Base-by-base conservation (phyloP, 2,329 filamentous ascomycete genomes). In the Madurella mycetomatis region DNA sequence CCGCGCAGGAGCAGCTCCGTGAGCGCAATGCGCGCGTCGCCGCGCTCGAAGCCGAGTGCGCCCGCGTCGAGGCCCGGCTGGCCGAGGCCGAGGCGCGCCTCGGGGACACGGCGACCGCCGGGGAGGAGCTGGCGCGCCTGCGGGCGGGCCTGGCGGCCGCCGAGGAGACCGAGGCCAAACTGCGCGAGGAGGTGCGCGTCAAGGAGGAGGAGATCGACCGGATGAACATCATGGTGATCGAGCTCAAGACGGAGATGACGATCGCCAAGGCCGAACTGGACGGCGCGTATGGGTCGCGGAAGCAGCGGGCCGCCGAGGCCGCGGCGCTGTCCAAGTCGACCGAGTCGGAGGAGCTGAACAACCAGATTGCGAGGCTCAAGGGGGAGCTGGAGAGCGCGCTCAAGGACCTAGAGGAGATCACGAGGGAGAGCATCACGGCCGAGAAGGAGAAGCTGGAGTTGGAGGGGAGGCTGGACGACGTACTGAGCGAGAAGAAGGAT, bases 201-300 rank as follows among this genome's bases (percentile, higher is more conserved):
- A 78, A 77, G 68, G 76, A 81, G 51, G 71, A 74, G 45, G 76
- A 81, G 57, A 63, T 80, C 37, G 78, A 81, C 48, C 68, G 70
- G 51, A 70, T 80, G 50, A 79, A 78, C 66, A 70, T 75, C 64
- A 74, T 76, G 63, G 66, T 83, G 51, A 76, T 79, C 34, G 80
- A 83, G 69, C 73, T 81, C 65, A 84, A 84, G 74, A 83, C 80
- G 50, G 81, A 84, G 63, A 72, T 82, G 55, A 82, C 81, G 44
- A 77, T 84, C 62, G 78, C 80, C 48, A 78, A 80, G 64, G 82
- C 82, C 16, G 82, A 85, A 67, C 75, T 85, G 31, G 82, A 85
- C 59, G 80, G 80, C 53, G 81, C 81, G 25, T 83, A 84, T 65
- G 81, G 81, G 54, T 77, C 78, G 54, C 77, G 81, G 55, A 76